A percentile compares a stretch with the other conserved stretches of the same genome.
Conservation (phyloP, 2,329 filamentous ascomycete genomes). For the Rhytidhysteron rufulum region DNA sequence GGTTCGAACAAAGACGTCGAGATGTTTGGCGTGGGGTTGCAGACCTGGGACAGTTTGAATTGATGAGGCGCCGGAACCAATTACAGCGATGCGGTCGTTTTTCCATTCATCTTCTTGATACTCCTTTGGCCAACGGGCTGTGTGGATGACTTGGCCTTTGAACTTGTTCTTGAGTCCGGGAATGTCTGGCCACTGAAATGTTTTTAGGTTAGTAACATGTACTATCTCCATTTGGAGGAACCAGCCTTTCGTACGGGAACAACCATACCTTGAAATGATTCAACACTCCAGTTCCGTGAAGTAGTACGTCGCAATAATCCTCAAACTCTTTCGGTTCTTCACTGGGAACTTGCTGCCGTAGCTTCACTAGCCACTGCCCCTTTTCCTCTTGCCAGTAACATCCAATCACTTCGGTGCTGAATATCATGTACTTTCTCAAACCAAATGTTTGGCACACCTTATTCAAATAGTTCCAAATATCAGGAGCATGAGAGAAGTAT, state of each 20-base stretch:
- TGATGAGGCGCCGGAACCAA: constrained; percentile 43
- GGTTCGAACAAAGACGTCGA: constrained; percentile 47
- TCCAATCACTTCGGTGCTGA: not conserved
- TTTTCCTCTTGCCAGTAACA: not conserved
- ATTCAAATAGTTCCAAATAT: not conserved
- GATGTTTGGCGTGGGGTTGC: constrained; percentile 44
- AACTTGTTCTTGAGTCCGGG: constrained; percentile 43
- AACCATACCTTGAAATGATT: constrained; percentile 40
- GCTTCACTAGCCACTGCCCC: constrained; percentile 30
- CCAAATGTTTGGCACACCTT: not conserved
- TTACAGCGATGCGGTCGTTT: constrained; percentile 38
- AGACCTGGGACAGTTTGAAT: constrained; percentile 47
- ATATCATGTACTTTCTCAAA: not conserved
- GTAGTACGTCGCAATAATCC: constrained; percentile 42
- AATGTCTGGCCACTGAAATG: constrained; percentile 36
- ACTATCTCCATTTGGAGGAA: no score
- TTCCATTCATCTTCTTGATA: constrained; percentile 43
- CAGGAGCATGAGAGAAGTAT: not conserved
- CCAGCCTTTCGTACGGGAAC: no score
- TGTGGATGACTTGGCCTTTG: constrained; percentile 42
- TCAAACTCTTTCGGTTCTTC: constrained; percentile 36
- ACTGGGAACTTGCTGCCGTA: constrained; percentile 37
- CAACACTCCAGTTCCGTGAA: constrained; percentile 43
- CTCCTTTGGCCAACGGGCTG: constrained; percentile 44
- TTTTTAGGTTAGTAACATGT: no score